A percentile compares a stretch with the other conserved stretches of the same genome.
Evolutionary conservation across 495 filamentous ascomycete species (phyloP).

Genomic region (Aspergillus carlsbadensis): DNA sequence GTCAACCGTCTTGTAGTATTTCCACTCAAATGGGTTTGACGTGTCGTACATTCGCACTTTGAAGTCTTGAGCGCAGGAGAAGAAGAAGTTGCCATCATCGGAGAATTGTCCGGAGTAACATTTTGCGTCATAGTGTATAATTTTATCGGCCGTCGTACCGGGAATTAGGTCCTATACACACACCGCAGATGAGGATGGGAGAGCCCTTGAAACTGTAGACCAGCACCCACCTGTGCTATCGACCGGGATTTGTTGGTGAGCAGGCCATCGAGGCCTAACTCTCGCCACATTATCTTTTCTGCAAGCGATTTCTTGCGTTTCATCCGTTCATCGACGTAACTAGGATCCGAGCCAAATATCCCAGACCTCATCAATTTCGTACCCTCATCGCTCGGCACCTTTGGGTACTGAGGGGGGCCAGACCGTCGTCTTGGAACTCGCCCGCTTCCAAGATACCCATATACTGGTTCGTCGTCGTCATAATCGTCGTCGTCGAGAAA

Average conservation of each 20-base stretch:
- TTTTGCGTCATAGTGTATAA: conserved; percentile 80
- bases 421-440: conserved; percentile 15
- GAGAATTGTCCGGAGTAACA: conserved; percentile 97
- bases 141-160: conserved; percentile 73
- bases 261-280: conserved; percentile 64
- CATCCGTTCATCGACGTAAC: conserved; percentile 46
- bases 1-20: conserved; percentile 87
- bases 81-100: conserved; percentile 96
- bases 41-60: conserved; percentile 96
- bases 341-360: conserved; percentile 65
- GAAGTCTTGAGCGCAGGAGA: conserved; percentile 91
- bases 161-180: conserved; percentile 58
- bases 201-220: background rate
- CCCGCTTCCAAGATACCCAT: conserved; percentile 24
- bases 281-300: conserved; percentile 70
- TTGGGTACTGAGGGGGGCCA: conserved; percentile 58
- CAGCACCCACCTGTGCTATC: conserved; percentile 60
- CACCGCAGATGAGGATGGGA: conserved; percentile 8
- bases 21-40: conserved; percentile 92
- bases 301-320: conserved; percentile 62
- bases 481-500: conserved; percentile 21
- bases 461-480: conserved; percentile 30
- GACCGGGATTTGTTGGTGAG: conserved; percentile 57
- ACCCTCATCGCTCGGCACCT: conserved; percentile 76
- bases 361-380: conserved; percentile 76